Percentiles rank a stretch among this genome's conserved stretches.
Conservation (phyloP, 192 early-diverging fungal genomes). For the Neocallimastix lanati region DNA sequence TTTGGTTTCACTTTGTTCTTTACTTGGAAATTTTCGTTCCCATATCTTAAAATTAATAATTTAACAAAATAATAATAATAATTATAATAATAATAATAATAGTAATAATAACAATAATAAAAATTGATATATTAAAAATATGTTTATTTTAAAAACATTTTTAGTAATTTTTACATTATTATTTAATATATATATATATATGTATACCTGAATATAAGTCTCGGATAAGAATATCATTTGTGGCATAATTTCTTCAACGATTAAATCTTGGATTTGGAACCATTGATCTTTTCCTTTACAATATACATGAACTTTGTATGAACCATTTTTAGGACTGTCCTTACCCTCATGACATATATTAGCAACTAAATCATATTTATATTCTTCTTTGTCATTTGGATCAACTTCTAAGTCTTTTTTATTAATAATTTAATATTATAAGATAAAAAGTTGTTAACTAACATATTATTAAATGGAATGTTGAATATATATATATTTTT, state of each 20-base stretch:
- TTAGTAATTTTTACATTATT: too few relatives aligned
- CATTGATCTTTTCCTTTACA: conserved; percentile 65
- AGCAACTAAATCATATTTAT: conserved; percentile 69
- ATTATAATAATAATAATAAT: too few relatives aligned
- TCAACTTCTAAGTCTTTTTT: conserved; percentile 27
- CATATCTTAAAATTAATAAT: background rate
- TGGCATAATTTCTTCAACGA: conserved; percentile 78
- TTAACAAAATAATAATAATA: too few relatives aligned
- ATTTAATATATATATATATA: background rate
- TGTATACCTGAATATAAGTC: conserved; percentile 68
- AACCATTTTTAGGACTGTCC: conserved; percentile 38
- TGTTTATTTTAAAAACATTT: too few relatives aligned
- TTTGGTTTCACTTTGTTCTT: too few relatives aligned
- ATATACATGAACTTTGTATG: conserved; percentile 71
- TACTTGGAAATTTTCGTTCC: background rate
- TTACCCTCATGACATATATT: conserved; percentile 84
- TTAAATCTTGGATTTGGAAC: conserved; percentile 87
- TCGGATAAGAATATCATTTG: conserved; percentile 90
- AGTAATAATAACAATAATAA: too few relatives aligned
- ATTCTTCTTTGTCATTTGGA: conserved; percentile 8
- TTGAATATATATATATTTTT: too few relatives aligned
- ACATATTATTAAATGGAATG: too few relatives aligned
- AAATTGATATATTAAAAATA: too few relatives aligned
- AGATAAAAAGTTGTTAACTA: too few relatives aligned
- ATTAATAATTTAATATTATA: background rate